phyloP scores from a whole-genome alignment of 2,329 filamentous ascomycete species.

The Fusarium neocosmosporiellum region DNA sequence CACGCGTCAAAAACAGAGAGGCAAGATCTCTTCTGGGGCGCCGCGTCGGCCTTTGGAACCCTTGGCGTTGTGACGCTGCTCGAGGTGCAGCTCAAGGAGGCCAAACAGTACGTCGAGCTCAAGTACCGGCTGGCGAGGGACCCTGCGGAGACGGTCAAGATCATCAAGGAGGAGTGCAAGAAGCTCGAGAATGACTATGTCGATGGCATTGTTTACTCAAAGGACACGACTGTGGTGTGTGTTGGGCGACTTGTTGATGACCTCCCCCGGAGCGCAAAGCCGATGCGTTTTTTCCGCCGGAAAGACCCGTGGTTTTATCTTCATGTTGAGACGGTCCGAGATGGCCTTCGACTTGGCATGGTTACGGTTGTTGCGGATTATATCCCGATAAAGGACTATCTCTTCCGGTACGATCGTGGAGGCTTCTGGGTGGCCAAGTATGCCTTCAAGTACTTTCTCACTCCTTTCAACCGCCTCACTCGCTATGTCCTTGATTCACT shows the following conservation, averaged over 20 bases:
- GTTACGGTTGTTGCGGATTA: slow-evolving; percentile 57
- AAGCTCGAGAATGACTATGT: slow-evolving; percentile 69
- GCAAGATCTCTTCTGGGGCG: slow-evolving; percentile 72
- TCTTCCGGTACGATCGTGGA: slow-evolving; percentile 78
- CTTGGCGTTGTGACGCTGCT: slow-evolving; percentile 74
- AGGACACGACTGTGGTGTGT: slow-evolving; percentile 67
- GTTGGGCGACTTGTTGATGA: slow-evolving; percentile 67
- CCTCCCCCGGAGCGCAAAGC: slow-evolving; percentile 48
- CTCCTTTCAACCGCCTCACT: slow-evolving; percentile 73
- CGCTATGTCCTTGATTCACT: slow-evolving; percentile 71
- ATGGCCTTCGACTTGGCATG: slow-evolving; percentile 37
- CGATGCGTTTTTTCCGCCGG: slow-evolving; percentile 64
- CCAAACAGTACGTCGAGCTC: slow-evolving; percentile 66
- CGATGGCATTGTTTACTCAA: slow-evolving; percentile 74
- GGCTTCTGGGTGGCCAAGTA: slow-evolving; percentile 75
- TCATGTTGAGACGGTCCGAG: slow-evolving; percentile 64
- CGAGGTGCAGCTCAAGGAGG: slow-evolving; percentile 68
- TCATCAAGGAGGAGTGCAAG: slow-evolving; percentile 57
- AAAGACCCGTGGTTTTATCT: slow-evolving; percentile 81
- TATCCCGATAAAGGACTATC: slow-evolving; percentile 72
- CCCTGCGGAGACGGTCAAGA: slow-evolving; percentile 51
- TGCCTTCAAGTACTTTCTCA: slow-evolving; percentile 72
- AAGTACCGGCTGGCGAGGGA: slow-evolving; percentile 63
- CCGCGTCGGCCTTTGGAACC: slow-evolving; percentile 74
- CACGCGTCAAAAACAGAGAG: slow-evolving; percentile 65